Percentiles rank a stretch among this genome's conserved stretches.
phyloP scores from a whole-genome alignment of 768 basidiomycete species.

The Boletus tomentosulus region DNA sequence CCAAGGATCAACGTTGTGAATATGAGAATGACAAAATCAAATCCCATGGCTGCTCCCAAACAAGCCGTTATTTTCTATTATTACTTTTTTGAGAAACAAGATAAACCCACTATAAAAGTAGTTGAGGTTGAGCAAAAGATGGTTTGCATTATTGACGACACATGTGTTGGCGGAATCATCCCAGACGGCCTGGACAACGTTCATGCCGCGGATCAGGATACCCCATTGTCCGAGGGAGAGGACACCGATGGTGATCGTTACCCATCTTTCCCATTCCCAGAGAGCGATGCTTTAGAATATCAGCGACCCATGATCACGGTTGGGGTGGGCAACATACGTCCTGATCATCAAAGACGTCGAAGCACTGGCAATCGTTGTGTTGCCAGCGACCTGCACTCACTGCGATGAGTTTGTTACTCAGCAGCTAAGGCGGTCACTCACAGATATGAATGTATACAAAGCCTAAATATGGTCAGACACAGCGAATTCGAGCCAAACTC shows the following conservation, averaged over 20 bases:
- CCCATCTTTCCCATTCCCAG: slow-evolving; percentile 56
- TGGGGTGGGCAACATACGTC: slow-evolving; percentile 39
- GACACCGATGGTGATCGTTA: slow-evolving; percentile 47
- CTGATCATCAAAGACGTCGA: slow-evolving; percentile 63
- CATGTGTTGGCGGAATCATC: slow-evolving; percentile 39
- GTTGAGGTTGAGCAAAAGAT: slow-evolving; percentile 54
- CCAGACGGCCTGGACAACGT: slow-evolving; percentile 56
- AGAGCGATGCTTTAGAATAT: slow-evolving; percentile 53
- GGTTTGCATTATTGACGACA: slow-evolving; percentile 48
- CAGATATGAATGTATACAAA: slow-evolving; percentile 67
- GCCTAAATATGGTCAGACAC: slow-evolving; percentile 36
- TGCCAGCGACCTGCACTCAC: slow-evolving; percentile 21
- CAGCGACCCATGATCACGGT: slow-evolving; percentile 18
- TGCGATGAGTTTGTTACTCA: background rate
- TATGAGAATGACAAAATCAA: slow-evolving; percentile 57
- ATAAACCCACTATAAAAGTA: slow-evolving; percentile 66
- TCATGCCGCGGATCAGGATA: slow-evolving; percentile 67
- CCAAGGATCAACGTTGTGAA: slow-evolving; percentile 53
- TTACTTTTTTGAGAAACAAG: background rate
- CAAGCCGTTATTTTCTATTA: background rate
- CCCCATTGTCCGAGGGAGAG: slow-evolving; percentile 64
- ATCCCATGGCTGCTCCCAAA: slow-evolving; percentile 53
- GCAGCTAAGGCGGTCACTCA: slow-evolving; percentile 22
- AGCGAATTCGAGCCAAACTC: background rate
- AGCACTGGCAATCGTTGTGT: slow-evolving; percentile 26